A percentile compares a stretch with the other conserved stretches of the same genome.
These are phyloP conservation scores for Penicillium turbatum DNA, from an alignment of 495 filamentous ascomycete genomes.

Conservation along the genomic window DNA sequence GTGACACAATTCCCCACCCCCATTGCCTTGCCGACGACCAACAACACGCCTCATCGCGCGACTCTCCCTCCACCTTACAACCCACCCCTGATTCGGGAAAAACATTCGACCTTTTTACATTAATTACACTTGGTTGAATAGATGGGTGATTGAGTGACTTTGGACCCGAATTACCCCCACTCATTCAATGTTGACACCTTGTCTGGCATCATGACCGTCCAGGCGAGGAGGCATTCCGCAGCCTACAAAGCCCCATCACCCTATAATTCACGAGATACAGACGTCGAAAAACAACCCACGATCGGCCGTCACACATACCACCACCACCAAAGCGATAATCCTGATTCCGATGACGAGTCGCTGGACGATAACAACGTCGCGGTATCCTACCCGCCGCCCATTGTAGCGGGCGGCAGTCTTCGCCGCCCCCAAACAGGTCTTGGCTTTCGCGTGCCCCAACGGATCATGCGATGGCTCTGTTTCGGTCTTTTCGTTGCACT, in stretches of 20 bases:
- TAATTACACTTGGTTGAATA: background rate
- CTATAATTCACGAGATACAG: slow-evolving; percentile 20
- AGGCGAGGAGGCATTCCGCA: slow-evolving; percentile 34
- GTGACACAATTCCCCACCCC: background rate
- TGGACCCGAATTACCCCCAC: slow-evolving; percentile 5
- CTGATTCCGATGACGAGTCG: slow-evolving; percentile 26
- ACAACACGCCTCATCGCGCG: slow-evolving; percentile 15
- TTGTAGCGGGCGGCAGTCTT: slow-evolving; percentile 46
- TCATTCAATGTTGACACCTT: slow-evolving; percentile 16
- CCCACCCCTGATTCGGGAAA: background rate
- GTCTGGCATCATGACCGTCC: slow-evolving; percentile 34
- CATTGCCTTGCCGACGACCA: slow-evolving; percentile 29
- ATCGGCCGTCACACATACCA: slow-evolving; percentile 22
- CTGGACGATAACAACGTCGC: slow-evolving; percentile 22
- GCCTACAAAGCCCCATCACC: slow-evolving; percentile 29
- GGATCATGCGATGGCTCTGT: slow-evolving; percentile 67
- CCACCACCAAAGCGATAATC: slow-evolving; percentile 23
- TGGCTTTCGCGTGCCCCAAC: slow-evolving; percentile 53
- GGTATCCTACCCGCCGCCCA: slow-evolving; percentile 39
- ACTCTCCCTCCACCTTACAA: slow-evolving; percentile 1
- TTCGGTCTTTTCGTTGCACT: slow-evolving; percentile 62
- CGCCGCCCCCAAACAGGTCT: slow-evolving; percentile 35
- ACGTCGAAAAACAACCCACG: slow-evolving; percentile 37
- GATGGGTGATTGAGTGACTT: slow-evolving; percentile 3
- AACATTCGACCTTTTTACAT: background rate